Percentiles rank a stretch among this genome's conserved stretches.
Evolutionary conservation across 2,329 filamentous ascomycete genomes (phyloP).

Genomic region (Claviceps cyperi): DNA sequence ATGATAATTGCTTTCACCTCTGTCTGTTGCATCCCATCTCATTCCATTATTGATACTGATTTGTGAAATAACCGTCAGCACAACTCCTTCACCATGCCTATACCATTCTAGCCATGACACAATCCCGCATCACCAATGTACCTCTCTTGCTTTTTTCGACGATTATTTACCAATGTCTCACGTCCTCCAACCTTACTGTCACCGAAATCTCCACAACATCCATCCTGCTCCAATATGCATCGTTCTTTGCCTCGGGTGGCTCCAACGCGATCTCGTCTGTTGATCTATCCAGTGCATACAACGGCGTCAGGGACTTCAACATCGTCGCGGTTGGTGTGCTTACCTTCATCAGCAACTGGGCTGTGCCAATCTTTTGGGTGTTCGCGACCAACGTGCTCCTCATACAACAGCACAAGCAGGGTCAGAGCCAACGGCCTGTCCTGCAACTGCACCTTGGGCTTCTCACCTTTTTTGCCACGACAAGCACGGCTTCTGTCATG

Average conservation of each 20-base stretch:
- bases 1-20: neutral
- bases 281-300: conserved; percentile 88
- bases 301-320: conserved; percentile 73
- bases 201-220: conserved; percentile 53
- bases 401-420: conserved; percentile 21
- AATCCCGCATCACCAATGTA: conserved; percentile 73
- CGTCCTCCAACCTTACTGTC: conserved; percentile 30
- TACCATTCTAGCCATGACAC: conserved; percentile 69
- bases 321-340: conserved; percentile 66
- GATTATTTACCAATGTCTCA: conserved; percentile 37
- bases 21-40: neutral
- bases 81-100: conserved; percentile 54
- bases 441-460: conserved; percentile 42
- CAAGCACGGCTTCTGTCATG: conserved; percentile 63
- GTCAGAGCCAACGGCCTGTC: conserved; percentile 12
- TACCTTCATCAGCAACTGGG: conserved; percentile 84
- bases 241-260: conserved; percentile 83
- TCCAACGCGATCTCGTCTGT: conserved; percentile 94
- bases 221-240: conserved; percentile 63
- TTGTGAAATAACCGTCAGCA: conserved; percentile 8
- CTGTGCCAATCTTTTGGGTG: conserved; percentile 77
- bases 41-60: neutral
- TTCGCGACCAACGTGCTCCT: conserved; percentile 49
- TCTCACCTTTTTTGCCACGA: conserved; percentile 56
- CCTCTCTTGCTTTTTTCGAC: conserved; percentile 70